Evolutionary conservation across 176 grass and related monocot species (phyloP).

Genomic region (Oryza coarctata): DNA sequence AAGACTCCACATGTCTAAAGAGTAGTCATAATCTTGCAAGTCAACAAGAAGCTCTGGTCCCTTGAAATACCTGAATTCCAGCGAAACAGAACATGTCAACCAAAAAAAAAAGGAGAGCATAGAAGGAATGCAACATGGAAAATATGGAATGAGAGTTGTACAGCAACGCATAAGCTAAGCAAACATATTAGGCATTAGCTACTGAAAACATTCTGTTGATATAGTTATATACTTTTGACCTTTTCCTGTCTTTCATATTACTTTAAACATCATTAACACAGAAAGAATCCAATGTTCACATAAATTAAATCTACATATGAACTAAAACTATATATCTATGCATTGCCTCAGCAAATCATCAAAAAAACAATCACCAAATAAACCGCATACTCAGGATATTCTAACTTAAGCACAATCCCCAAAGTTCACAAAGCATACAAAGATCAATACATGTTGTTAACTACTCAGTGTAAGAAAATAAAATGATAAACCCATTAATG

Average conservation of each 20-base stretch:
- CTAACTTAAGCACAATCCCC: not conserved
- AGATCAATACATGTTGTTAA: not conserved
- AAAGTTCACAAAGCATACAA: not conserved
- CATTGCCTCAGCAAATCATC: not conserved
- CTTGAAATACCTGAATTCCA: conserved; percentile 72
- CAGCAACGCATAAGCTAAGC: not conserved
- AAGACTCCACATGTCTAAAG: conserved; percentile 92
- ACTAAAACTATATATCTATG: not conserved
- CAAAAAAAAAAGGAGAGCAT: not conserved
- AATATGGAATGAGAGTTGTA: not conserved
- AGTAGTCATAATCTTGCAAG: conserved; percentile 87
- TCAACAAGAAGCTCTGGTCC: conserved; percentile 89
- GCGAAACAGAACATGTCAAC: not conserved
- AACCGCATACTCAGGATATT: not conserved
- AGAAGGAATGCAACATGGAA: not conserved
- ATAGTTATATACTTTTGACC: not conserved
- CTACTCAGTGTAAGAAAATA: not conserved
- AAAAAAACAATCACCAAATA: not conserved
- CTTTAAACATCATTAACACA: not conserved
- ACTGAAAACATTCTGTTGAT: not conserved
- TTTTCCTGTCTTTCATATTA: not conserved
- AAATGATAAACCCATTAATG: not conserved
- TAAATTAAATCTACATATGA: conserved; percentile 1
- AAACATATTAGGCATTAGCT: conserved; percentile 13
- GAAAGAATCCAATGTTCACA: not conserved